Evolutionary conservation across 192 early-diverging fungal genomes (phyloP), one percentile per base, ranked within the genome.

Genomic region (Chytriomyces sp.): DNA sequence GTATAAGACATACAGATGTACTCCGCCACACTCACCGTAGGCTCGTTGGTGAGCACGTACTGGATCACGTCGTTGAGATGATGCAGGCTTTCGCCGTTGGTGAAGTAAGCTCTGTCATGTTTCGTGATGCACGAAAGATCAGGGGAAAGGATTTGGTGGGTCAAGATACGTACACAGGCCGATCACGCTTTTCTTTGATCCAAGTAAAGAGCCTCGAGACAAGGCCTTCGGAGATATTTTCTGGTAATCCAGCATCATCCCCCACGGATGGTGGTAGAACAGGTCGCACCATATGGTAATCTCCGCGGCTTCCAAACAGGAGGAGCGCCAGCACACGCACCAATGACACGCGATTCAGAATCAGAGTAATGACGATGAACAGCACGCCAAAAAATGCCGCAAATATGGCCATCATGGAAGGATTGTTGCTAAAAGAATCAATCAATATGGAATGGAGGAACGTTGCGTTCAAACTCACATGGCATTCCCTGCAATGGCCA

Each of bases 21-120:
- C n/a, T n/a, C n/a, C n/a, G n/a, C n/a, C n/a, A n/a, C n/a, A n/a
- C n/a, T n/a, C n/a, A n/a, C n/a, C n/a, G n/a, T n/a, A n/a, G n/a
- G n/a, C n/a, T n/a, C n/a, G n/a, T n/a, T n/a, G n/a, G n/a, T n/a
- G n/a, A n/a, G n/a, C n/a, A n/a, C n/a, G 66, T 88, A 87, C 25
- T 78, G 64, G 37, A 87, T 75, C 0, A 80, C 87, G 57, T 87
- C 83, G 75, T 88, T 86, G 28, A 88, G 73, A 40, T 84, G 72
- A 56, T 86, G 84, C 19, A 84, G 71, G 54, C 83, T 82, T 61
- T 85, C 85, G 8, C 82, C 84, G 56, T 86, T 86, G 3, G 81
- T 74, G 73, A 88, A 88, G 66, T 84, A 87, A 4, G 83, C 78
- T 5, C 76, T 77, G 32, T n/a, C 59, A 12, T 8, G 44, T 34